Percentiles rank a stretch among this genome's conserved stretches.
phyloP scores from a whole-genome alignment of 768 basidiomycete genomes.

The Russula ochroleuca region DNA sequence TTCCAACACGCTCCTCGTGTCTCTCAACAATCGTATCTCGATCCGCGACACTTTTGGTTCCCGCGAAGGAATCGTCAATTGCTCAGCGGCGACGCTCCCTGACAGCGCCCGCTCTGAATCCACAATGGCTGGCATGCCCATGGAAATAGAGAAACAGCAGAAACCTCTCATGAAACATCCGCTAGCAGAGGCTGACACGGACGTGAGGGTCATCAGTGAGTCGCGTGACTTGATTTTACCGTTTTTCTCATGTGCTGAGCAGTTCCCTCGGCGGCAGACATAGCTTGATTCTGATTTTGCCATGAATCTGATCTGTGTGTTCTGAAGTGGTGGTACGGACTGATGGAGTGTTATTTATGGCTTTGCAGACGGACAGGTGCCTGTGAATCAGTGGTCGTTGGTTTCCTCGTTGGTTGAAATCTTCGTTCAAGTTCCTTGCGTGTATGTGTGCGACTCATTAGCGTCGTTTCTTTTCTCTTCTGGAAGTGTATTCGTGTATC shows the following conservation, averaged over 20 bases:
- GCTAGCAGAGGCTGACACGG: not conserved
- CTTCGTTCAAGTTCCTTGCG: not conserved
- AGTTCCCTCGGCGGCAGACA: not conserved
- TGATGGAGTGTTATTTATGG: not conserved
- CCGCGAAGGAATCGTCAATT: not conserved
- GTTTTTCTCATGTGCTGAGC: not conserved
- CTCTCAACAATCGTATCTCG: constrained; percentile 28
- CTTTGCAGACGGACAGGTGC: not conserved
- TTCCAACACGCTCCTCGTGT: constrained; percentile 32
- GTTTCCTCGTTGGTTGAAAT: not conserved
- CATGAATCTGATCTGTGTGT: not conserved
- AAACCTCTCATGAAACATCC: not conserved
- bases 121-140: not conserved
- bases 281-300: not conserved
- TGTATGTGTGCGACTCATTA: not conserved
- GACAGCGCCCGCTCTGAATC: not conserved
- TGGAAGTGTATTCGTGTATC: not conserved
- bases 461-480: not conserved
- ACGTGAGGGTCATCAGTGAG: constrained; percentile 1
- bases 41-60: not conserved
- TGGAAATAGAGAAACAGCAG: not conserved
- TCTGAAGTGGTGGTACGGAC: not conserved
- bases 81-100: not conserved
- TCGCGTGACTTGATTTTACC: not conserved
- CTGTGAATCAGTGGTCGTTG: not conserved